These are phyloP conservation scores for Physcomitrellopsis africana DNA, from an alignment of 225 moss, liverwort and hornwort species.

Conservation along the genomic window DNA sequence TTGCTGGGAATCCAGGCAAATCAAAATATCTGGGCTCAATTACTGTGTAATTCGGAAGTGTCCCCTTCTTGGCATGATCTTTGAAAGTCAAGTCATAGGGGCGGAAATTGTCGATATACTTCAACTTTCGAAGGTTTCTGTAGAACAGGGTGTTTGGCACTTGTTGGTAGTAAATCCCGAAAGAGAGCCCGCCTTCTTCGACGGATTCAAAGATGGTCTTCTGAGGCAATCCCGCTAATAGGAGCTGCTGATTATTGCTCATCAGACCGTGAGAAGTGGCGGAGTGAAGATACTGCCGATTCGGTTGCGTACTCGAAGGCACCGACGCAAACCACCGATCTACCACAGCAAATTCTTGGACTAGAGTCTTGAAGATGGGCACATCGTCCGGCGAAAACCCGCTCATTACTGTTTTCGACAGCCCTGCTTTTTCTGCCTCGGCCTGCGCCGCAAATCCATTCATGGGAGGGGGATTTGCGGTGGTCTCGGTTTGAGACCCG, in stretches of 20 bases:
- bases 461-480: conserved; percentile 64
- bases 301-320: conserved; percentile 85
- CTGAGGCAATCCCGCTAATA: conserved; percentile 73
- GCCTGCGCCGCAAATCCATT: conserved; percentile 78
- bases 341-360: conserved; percentile 70
- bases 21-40: conserved; percentile 87
- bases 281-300: conserved; percentile 87
- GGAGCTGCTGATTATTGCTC: conserved; percentile 73
- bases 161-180: conserved; percentile 89
- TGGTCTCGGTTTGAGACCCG: conserved; percentile 54
- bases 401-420: conserved; percentile 70
- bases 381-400: conserved; percentile 71
- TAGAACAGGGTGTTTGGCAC: conserved; percentile 80
- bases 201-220: conserved; percentile 77
- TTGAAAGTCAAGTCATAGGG: conserved; percentile 58
- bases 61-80: conserved; percentile 60
- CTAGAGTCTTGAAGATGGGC: conserved; percentile 68
- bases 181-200: conserved; percentile 68
- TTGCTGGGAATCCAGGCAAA: conserved; percentile 48
- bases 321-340: conserved; percentile 88
- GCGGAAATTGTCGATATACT: conserved; percentile 70
- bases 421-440: conserved; percentile 54
- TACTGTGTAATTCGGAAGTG: conserved; percentile 80
- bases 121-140: conserved; percentile 61
- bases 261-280: conserved; percentile 88